These are phyloP conservation scores for Microsporum ferrugineum DNA, from an alignment of 2,329 filamentous ascomycete species.

Conservation along the genomic window DNA sequence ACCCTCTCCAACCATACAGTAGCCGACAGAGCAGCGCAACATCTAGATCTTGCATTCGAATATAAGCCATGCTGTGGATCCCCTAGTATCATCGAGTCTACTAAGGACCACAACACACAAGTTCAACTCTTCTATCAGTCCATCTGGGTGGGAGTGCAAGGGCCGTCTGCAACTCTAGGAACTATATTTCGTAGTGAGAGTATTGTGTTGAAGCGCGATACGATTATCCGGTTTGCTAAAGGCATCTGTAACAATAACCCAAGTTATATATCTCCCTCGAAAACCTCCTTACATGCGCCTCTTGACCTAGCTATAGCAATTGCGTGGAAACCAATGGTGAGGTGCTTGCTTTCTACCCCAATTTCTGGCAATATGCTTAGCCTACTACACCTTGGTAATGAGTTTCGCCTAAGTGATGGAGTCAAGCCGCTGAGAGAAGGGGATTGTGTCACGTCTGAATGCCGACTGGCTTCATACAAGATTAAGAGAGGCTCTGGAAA, in stretches of 20 bases:
- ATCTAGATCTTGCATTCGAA: not conserved
- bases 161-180: not conserved
- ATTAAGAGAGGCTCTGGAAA: conserved; percentile 38
- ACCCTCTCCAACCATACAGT: not conserved
- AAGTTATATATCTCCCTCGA: not conserved
- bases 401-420: conserved; percentile 48
- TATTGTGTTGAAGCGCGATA: not conserved
- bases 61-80: not conserved
- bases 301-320: conserved; percentile 99
- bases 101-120: not conserved
- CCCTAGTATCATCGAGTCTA: not conserved
- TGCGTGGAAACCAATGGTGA: conserved; percentile 97
- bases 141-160: not conserved
- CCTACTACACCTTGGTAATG: conserved; percentile 91
- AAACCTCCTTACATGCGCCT: conserved; percentile 52
- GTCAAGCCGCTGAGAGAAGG: not conserved
- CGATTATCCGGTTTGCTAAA: conserved; percentile 38
- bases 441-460: not conserved
- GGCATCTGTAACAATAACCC: not conserved
- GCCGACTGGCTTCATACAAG: not conserved
- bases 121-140: not conserved
- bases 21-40: not conserved
- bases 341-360: conserved; percentile 93
- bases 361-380: conserved; percentile 95
- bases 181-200: not conserved